Conservation (phyloP, 306 rosid genomes). For the Oemleria cerasiformis region DNA sequence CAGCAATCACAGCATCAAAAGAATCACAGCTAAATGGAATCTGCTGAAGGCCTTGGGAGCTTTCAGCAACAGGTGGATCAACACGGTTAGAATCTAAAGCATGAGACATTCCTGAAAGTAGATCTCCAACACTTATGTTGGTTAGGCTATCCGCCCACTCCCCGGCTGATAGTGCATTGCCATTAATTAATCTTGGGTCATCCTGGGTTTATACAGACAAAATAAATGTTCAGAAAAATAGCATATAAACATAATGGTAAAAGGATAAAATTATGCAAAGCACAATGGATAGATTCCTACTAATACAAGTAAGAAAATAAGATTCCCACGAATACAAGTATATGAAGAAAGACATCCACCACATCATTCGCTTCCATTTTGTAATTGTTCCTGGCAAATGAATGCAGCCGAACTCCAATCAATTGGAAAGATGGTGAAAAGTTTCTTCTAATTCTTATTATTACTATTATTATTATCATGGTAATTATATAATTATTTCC, state of each 20-base stretch:
- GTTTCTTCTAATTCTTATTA: background rate
- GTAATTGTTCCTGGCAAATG: background rate
- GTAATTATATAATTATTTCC: background rate
- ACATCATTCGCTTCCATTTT: background rate
- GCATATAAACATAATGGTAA: background rate
- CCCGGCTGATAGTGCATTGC: constrained; percentile 66
- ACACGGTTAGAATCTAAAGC: constrained; percentile 48
- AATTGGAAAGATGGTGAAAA: background rate
- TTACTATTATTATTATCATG: too few species aligned
- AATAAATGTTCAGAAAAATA: constrained; percentile 1
- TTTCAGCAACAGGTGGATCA: constrained; percentile 45
- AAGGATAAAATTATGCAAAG: background rate
- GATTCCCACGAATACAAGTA: background rate
- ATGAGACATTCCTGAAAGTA: constrained; percentile 62
- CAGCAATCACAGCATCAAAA: constrained; percentile 98
- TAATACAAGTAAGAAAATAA: background rate
- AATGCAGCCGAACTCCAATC: background rate
- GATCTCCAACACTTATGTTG: constrained; percentile 82
- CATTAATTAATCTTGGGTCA: constrained; percentile 52
- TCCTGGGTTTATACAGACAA: constrained; percentile 40
- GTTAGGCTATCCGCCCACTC: constrained; percentile 99
- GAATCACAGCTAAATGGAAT: constrained; percentile 88
- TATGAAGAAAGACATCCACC: background rate
- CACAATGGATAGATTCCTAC: background rate
- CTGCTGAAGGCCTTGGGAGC: constrained; percentile 58